Evolutionary conservation across 2,329 filamentous ascomycete genomes (phyloP), one percentile per base, ranked within the genome.

Genomic region (Stachybotrys chartarum): DNA sequence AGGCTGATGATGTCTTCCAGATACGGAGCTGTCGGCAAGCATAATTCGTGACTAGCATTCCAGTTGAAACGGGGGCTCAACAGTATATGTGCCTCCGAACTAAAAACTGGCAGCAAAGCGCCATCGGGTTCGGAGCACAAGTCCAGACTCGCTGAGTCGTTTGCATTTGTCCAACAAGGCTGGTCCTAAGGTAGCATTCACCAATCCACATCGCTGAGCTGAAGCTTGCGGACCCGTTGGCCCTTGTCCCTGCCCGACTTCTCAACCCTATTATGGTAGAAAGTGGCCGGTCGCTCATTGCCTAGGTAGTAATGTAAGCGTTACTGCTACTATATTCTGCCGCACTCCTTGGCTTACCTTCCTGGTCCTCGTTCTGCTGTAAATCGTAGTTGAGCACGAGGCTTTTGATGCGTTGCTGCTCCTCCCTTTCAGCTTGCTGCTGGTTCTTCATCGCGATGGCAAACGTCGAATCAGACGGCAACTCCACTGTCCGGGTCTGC

Each of bases 331-430:
- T 3, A 18, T 2, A 50, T 30, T n/a, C 16, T 7, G 18, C 10
- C 14, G n/a, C 18, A 32, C 4, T 6, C 6, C 10, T 24, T 24
- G 12, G 84, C 18, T 47, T 81, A 95, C 91, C 87, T 77, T 94
- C 89, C 66, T 79, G 75, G 60, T 91, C 86, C 67, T 95, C 90
- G 63, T 78, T 86, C 66, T 95, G 91, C 53, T 90, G 86, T 68
- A 96, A 84, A 73, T 99, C 94, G 68, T 97, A 96, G 72, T 97
- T 97, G 63, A 99, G 78, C 54, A 99, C 94, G 50, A 99, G 80
- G 66, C 91, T 96, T 77, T 99, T 99, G 83, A 99, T 99, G 59
- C 94, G 89, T 71, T 97, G 91, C 71, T 99, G 93, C 71, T 99
- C 95, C 68, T 96, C 94, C 54, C 88, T 87, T 69, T 97, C 93